phyloP scores from a whole-genome alignment of 2,329 filamentous ascomycete genomes.

The Botrytis aclada region DNA sequence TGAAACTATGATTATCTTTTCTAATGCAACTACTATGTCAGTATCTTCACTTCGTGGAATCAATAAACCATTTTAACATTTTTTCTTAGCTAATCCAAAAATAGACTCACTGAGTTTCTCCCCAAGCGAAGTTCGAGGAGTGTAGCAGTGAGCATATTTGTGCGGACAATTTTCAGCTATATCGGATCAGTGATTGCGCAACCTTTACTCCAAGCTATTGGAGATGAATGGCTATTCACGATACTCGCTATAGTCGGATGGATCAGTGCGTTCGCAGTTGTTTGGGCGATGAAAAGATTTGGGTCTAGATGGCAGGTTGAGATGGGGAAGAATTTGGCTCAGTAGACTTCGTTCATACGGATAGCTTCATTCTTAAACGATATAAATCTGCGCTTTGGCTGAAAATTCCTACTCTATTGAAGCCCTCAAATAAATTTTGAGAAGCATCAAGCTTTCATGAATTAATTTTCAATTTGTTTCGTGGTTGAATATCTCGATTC shows the following conservation, averaged over 20 bases:
- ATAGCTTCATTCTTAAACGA: neutral
- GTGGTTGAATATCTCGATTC: no score
- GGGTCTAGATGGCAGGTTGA: conserved; percentile 60
- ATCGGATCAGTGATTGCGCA: conserved; percentile 67
- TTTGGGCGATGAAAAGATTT: conserved; percentile 60
- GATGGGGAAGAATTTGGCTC: conserved; percentile 50
- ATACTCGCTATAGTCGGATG: conserved; percentile 54
- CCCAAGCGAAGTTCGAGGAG: conserved; percentile 66
- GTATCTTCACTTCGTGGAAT: neutral
- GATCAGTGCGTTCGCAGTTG: conserved; percentile 53
- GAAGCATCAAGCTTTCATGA: neutral
- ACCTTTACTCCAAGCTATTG: conserved; percentile 67
- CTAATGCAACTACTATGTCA: conserved; percentile 57
- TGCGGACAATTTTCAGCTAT: conserved; percentile 74
- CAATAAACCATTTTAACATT: neutral
- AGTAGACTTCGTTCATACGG: neutral
- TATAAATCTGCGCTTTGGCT: neutral
- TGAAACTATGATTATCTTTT: conserved; percentile 65
- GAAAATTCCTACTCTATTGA: fast-evolving
- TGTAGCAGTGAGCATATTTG: conserved; percentile 78
- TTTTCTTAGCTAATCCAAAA: conserved; percentile 39
- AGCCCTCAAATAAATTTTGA: fast-evolving
- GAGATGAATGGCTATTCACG: conserved; percentile 75
- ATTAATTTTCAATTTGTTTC: no score
- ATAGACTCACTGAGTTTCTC: conserved; percentile 71